Conservation (phyloP, 2,329 filamentous ascomycete genomes). For the Furcasterigmium furcatum region DNA sequence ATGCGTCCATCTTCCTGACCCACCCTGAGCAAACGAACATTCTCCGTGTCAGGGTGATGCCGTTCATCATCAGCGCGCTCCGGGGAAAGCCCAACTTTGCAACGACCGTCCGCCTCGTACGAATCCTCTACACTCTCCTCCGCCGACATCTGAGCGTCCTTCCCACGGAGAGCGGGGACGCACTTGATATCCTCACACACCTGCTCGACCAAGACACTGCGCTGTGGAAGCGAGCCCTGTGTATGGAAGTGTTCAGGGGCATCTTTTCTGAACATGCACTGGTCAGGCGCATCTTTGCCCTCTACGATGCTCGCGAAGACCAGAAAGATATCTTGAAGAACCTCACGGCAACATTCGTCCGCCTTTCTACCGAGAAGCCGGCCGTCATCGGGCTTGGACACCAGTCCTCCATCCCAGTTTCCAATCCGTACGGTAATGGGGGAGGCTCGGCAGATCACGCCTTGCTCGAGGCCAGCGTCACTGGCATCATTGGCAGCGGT, state of each 20-base stretch:
- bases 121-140: slow-evolving; percentile 80
- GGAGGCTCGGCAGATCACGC: slow-evolving; percentile 71
- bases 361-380: slow-evolving; percentile 88
- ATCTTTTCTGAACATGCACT: slow-evolving; percentile 80
- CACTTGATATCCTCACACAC: slow-evolving; percentile 77
- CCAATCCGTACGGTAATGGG: slow-evolving; percentile 50
- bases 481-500: slow-evolving; percentile 78
- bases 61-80: slow-evolving; percentile 73
- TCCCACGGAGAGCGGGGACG: slow-evolving; percentile 76
- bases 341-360: slow-evolving; percentile 84
- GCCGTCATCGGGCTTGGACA: slow-evolving; percentile 82
- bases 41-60: slow-evolving; percentile 74
- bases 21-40: slow-evolving; percentile 82
- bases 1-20: slow-evolving; percentile 72
- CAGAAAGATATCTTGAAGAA: slow-evolving; percentile 77
- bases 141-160: slow-evolving; percentile 74
- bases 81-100: slow-evolving; percentile 78
- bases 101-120: slow-evolving; percentile 75
- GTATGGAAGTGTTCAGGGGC: slow-evolving; percentile 85
- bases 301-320: slow-evolving; percentile 72
- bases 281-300: slow-evolving; percentile 73
- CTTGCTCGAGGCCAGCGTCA: slow-evolving; percentile 85
- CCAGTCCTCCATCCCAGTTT: slow-evolving; percentile 78
- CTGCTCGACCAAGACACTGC: slow-evolving; percentile 83
- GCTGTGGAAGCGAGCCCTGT: slow-evolving; percentile 83